Percentiles rank a stretch among this genome's conserved stretches.
Conservation (phyloP, 2,329 filamentous ascomycete species). For the Scytalidium lignicola region DNA sequence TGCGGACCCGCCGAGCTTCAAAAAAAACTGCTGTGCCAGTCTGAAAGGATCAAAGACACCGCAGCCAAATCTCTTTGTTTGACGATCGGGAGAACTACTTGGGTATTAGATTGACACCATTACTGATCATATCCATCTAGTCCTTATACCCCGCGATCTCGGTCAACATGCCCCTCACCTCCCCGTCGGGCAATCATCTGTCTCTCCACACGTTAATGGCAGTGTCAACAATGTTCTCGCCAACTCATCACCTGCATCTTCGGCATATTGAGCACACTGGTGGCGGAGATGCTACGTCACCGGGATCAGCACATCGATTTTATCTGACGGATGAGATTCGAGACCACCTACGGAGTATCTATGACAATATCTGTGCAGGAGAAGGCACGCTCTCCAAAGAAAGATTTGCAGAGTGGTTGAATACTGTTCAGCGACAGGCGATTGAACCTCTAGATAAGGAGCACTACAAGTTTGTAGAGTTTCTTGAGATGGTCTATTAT, state of each 20-base stretch:
- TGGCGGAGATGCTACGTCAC: slow-evolving; percentile 18
- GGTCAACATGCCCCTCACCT: slow-evolving; percentile 15
- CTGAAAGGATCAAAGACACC: background rate
- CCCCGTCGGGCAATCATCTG: slow-evolving; percentile 24
- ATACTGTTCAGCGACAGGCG: slow-evolving; percentile 36
- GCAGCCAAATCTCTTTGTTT: too few species aligned
- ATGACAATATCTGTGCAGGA: slow-evolving; percentile 36
- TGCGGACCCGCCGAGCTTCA: background rate
- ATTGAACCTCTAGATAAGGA: slow-evolving; percentile 18
- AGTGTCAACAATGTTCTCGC: slow-evolving; percentile 26
- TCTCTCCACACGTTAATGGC: slow-evolving; percentile 29
- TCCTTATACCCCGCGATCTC: background rate
- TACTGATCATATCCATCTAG: background rate
- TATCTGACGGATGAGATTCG: slow-evolving; percentile 45
- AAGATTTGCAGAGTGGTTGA: slow-evolving; percentile 45
- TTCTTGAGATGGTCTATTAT: slow-evolving; percentile 25
- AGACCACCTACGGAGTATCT: slow-evolving; percentile 43
- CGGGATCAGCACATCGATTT: slow-evolving; percentile 21
- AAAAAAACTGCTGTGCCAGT: background rate
- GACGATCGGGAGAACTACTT: too few species aligned
- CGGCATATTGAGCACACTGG: slow-evolving; percentile 18
- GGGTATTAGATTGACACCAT: background rate
- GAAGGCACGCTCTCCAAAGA: slow-evolving; percentile 31
- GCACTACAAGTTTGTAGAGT: slow-evolving; percentile 27
- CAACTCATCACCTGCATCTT: slow-evolving; percentile 16